These are phyloP conservation scores for Claviceps sp. DNA, from an alignment of 2,329 filamentous ascomycete species.

Conservation along the genomic window DNA sequence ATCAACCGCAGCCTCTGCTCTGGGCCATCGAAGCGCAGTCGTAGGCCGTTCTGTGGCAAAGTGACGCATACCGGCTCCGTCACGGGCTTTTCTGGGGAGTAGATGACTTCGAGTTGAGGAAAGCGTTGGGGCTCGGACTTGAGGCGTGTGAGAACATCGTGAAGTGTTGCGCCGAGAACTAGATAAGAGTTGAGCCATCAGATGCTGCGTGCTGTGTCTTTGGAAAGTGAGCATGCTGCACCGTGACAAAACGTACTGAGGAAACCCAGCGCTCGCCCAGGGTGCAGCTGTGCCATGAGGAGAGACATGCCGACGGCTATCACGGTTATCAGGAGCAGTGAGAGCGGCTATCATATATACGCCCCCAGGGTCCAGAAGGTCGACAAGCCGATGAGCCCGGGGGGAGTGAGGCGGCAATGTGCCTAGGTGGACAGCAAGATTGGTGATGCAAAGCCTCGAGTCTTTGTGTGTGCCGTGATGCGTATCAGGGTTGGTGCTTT, in stretches of 20 bases:
- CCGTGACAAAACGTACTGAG: slow-evolving; percentile 23
- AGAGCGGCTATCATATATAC: background rate
- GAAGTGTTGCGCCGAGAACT: slow-evolving; percentile 84
- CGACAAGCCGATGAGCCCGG: background rate
- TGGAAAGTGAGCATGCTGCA: background rate
- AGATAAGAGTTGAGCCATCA: background rate
- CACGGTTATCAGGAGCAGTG: background rate
- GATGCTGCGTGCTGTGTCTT: background rate
- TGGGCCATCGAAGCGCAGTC: slow-evolving; percentile 82
- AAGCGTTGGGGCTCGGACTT: slow-evolving; percentile 78
- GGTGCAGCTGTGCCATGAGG: slow-evolving; percentile 49
- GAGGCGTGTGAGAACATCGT: slow-evolving; percentile 75
- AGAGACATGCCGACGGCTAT: slow-evolving; percentile 26
- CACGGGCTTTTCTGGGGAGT: slow-evolving; percentile 64
- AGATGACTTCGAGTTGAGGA: slow-evolving; percentile 69
- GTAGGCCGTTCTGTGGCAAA: slow-evolving; percentile 74
- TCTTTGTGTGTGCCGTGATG: background rate
- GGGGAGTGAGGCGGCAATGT: background rate
- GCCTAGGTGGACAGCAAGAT: background rate
- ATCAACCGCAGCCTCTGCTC: slow-evolving; percentile 86
- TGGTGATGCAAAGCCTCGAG: background rate
- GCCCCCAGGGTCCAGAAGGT: background rate
- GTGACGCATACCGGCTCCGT: slow-evolving; percentile 59
- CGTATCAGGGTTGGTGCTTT: background rate
- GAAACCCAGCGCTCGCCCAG: slow-evolving; percentile 53